A percentile compares a stretch with the other conserved stretches of the same genome.
Conservation (phyloP, 805 yeast species). For the Saccharomyces mikatae region DNA sequence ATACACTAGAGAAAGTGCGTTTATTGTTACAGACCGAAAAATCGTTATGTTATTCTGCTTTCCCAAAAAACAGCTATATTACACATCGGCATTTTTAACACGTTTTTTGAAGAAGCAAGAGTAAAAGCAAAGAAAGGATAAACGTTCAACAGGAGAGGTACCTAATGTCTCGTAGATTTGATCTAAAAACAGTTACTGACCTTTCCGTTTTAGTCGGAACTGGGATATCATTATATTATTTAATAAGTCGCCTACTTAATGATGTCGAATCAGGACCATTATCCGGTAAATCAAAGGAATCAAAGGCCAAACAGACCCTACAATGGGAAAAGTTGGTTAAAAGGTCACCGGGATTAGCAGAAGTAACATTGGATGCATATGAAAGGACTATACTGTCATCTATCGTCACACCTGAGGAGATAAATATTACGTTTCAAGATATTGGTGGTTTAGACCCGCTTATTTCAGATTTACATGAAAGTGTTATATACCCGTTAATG, state of each 20-base stretch:
- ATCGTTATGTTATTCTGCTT: background rate
- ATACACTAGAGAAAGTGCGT: slow-evolving; percentile 1
- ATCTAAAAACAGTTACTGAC: slow-evolving; percentile 37
- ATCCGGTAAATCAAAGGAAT: slow-evolving; percentile 41
- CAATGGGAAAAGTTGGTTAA: slow-evolving; percentile 50
- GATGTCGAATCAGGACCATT: slow-evolving; percentile 38
- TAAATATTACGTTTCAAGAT: slow-evolving; percentile 65
- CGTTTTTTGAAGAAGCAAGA: background rate
- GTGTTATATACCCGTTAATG: slow-evolving; percentile 80
- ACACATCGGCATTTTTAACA: background rate
- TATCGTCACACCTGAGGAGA: slow-evolving; percentile 78
- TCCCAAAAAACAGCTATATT: too few relatives aligned
- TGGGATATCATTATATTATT: slow-evolving; percentile 60
- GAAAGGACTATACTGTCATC: slow-evolving; percentile 71
- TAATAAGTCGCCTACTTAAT: slow-evolving; percentile 39
- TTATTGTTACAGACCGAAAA: slow-evolving; percentile 4
- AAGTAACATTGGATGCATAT: slow-evolving; percentile 50
- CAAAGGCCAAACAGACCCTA: slow-evolving; percentile 51
- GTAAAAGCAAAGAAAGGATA: background rate
- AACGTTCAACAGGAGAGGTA: background rate
- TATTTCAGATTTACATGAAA: slow-evolving; percentile 77
- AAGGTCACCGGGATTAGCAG: slow-evolving; percentile 49
- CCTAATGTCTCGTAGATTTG: slow-evolving; percentile 30
- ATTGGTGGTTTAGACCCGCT: slow-evolving; percentile 84
- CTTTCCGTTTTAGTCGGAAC: slow-evolving; percentile 50